Evolutionary conservation across 345 rosid genomes (phyloP), one percentile per base, ranked within the genome.

Genomic region (Euphorbia lathyris): DNA sequence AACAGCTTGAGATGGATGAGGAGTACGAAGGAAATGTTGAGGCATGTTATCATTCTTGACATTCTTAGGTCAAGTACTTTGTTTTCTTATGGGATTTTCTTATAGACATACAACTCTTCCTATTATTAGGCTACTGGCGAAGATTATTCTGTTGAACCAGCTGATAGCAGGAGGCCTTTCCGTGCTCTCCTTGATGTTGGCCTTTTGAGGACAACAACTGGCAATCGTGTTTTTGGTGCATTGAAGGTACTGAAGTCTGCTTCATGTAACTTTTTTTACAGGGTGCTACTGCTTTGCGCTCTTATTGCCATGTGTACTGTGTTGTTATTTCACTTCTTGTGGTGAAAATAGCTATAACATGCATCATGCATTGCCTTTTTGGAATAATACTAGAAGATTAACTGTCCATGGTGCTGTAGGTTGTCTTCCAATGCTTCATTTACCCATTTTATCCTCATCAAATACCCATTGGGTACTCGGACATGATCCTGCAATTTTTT

Each of bases 101-200:
- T 20, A 2, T 47, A 5, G 40, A 43, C 13, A 7, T 65, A 14
- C 27, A 14, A 29, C 32, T 48, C 60, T 19, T 63, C 60, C 26
- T 63, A 1, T 58, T 25, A 25, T 36, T 77, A 89, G 97, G 97
- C 93, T 23, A 84, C 88, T 42, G 96, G 96, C 3, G 96, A 87
- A 83, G 96, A 89, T 70, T 87, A 45, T 9, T 86, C 89, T 2
- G 89, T 89, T 20, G 96, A 89, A 47, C 92, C 89, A 50, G 77
- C 86, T n/a, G 96, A 86, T 7, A 77, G 56, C 50, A 85, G 92
- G 65, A 84, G 96, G 61, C 96, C 96, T 13, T 89, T 89, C 81
- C 90, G 89, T 79, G 92, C 90, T 47, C 89, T 89, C 53, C 90
- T 89, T 72, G 96, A 89, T 79, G 96, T 89, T 29, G 96, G 96